Conservation (phyloP, 768 basidiomycete species). For the Sutorius australiensis region DNA sequence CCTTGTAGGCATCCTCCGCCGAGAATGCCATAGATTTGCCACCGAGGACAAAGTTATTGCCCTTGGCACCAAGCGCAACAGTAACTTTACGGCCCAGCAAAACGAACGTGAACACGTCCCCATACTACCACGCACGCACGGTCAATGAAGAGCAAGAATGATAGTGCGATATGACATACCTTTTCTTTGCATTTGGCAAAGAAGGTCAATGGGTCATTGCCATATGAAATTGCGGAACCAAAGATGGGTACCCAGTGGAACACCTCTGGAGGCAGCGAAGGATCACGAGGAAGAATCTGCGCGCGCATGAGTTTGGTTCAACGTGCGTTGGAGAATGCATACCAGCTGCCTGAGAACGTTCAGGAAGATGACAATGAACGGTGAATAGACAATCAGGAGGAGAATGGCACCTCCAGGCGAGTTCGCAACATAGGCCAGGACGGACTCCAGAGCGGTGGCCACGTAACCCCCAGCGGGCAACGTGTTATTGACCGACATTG, state of each 20-base stretch:
- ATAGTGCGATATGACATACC: conserved; percentile 41
- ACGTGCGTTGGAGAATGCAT: conserved; percentile 20
- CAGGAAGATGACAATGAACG: conserved; percentile 61
- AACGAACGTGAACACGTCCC: conserved; percentile 95
- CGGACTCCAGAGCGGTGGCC: conserved; percentile 14
- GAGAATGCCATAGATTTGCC: conserved; percentile 90
- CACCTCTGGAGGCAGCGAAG: conserved; percentile 79
- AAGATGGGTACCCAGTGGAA: conserved; percentile 91
- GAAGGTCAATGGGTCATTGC: conserved; percentile 90
- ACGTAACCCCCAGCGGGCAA: conserved; percentile 25
- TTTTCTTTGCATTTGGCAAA: conserved; percentile 75
- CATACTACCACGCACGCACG: conserved; percentile 56
- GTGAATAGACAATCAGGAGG: conserved; percentile 57
- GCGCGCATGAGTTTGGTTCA: background rate
- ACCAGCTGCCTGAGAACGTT: conserved; percentile 83
- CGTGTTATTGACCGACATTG: conserved; percentile 27
- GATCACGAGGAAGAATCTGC: conserved; percentile 65
- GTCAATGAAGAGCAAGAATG: background rate
- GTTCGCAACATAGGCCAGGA: conserved; percentile 18
- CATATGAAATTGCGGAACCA: conserved; percentile 86
- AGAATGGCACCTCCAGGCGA: conserved; percentile 30
- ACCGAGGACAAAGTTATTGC: conserved; percentile 91
- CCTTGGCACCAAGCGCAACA: conserved; percentile 84
- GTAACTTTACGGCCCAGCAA: conserved; percentile 88
- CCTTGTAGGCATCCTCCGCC: conserved; percentile 97